These are phyloP conservation scores for Avena sativa DNA, from an alignment of 176 grass and related monocot genomes.

Conservation along the genomic window DNA sequence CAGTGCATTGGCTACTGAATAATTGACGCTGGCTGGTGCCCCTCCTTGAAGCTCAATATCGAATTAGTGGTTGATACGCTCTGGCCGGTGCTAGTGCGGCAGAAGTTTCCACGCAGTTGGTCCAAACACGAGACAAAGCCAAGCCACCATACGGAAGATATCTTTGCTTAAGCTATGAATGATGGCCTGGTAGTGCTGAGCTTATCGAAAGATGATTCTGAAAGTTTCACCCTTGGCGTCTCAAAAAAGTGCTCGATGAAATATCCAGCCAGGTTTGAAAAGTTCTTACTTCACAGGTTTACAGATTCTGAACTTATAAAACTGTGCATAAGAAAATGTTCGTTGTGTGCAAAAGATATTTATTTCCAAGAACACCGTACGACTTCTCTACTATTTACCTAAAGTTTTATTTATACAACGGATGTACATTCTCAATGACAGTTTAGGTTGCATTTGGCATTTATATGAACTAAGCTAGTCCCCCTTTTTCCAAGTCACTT, in stretches of 20 bases:
- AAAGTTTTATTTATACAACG: too few relatives aligned
- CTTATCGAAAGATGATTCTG: neutral
- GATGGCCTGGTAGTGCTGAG: neutral
- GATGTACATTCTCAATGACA: neutral
- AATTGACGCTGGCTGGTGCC: slow-evolving; percentile 23
- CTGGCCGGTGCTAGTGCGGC: slow-evolving; percentile 47
- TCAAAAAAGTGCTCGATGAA: neutral
- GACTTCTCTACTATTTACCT: too few relatives aligned
- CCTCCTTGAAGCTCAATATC: slow-evolving; percentile 34
- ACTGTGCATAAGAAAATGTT: neutral
- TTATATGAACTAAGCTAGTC: neutral
- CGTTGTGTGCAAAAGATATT: neutral
- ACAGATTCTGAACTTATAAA: neutral
- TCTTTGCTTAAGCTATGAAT: neutral
- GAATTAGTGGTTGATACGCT: slow-evolving; percentile 37
- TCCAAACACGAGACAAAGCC: slow-evolving; percentile 20
- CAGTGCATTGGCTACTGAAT: slow-evolving; percentile 13
- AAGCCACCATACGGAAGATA: neutral
- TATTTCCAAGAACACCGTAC: neutral
- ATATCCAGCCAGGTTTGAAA: neutral
- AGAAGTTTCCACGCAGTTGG: slow-evolving; percentile 46
- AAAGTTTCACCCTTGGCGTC: neutral
- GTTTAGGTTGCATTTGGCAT: neutral
- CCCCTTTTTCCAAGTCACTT: neutral
- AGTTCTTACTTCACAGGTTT: neutral